Evolutionary conservation across 2,329 filamentous ascomycete species (phyloP), one percentile per base, ranked within the genome.

Genomic region (Microsporum audouinii): DNA sequence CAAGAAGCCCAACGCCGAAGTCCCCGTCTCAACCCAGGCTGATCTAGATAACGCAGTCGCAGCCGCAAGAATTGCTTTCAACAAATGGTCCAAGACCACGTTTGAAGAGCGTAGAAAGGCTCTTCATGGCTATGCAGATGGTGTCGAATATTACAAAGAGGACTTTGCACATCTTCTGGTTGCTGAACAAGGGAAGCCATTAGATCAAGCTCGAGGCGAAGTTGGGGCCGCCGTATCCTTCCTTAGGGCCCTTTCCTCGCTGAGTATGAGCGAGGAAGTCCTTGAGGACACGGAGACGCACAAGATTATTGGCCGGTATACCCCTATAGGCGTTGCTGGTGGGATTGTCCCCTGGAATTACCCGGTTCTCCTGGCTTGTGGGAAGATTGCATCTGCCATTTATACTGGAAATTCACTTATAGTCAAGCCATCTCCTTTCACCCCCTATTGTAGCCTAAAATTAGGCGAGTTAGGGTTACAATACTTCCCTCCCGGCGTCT

Each of bases 401-500:
- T 64, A 85, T 39, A 82, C 83, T 0, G 82, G 82, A 7, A 83
- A 83, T 63, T 71, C 73, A 12, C 71, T 84, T 47, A 82, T 84
- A 58, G 69, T 83, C 63, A 84, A 84, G 70, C 80, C 81, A 2
- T 83, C 80, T 47, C 60, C 68, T 55, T 68, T 66, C 57, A 63
- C 66, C 6, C 67, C 66, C 2, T 65, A 65, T 55, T 78, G 76
- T 1, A 73, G 75, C 2, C 73, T 88, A 43, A 87, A 87, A 70
- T 67, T 84, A n/a, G 79, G 77, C 10, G 83, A 87, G 70, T 69
- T 87, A 1, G 82, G 77, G 0, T 77, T 81, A 61, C 69, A 78
- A 27, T 75, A 85, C 71, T 82, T 86, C 71, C 83, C 83, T 1
- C 79, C 82, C 0, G 84, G 84, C 43, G 82, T 87, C n/a, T 68